A percentile compares a stretch with the other conserved stretches of the same genome.
These are phyloP conservation scores for Globisporangium rhizosaccharum DNA, from an alignment of 352 stramenopile species.

Conservation along the genomic window DNA sequence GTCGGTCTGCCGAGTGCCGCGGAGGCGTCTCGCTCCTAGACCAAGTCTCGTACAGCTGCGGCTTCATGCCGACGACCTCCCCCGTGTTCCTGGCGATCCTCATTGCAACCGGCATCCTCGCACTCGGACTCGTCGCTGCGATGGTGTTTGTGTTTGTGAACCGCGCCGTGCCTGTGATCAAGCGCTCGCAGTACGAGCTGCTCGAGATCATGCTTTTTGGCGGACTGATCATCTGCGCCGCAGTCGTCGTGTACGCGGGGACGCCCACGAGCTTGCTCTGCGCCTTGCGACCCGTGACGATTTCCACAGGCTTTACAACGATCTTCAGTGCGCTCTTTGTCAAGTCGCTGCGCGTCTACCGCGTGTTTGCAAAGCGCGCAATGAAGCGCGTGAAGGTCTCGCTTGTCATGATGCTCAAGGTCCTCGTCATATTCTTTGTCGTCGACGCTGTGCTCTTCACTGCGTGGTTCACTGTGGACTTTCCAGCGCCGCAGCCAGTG, in stretches of 20 bases:
- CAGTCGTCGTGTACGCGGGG: constrained; percentile 19
- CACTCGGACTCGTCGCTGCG: constrained; percentile 3
- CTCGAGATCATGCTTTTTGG: constrained; percentile 23
- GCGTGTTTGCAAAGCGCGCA: constrained; percentile 23
- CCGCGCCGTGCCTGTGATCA: constrained; percentile 27
- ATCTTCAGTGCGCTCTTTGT: constrained; percentile 27
- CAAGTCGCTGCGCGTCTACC: constrained; percentile 35
- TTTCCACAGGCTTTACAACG: constrained; percentile 25
- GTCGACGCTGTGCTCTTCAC: constrained; percentile 25
- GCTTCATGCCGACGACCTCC: constrained; percentile 27
- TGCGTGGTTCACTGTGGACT: constrained; percentile 22
- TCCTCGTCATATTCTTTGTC: constrained; percentile 17
- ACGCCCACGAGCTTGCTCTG: constrained; percentile 16
- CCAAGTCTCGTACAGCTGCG: constrained; percentile 21
- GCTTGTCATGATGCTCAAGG: constrained; percentile 23
- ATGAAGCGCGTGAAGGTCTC: constrained; percentile 27
- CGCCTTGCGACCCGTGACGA: constrained; percentile 14
- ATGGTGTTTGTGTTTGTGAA: constrained; percentile 23
- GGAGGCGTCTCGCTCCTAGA: constrained; percentile 19
- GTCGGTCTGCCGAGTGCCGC: constrained; percentile 29
- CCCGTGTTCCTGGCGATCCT: constrained; percentile 11
- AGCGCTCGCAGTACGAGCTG: constrained; percentile 33
- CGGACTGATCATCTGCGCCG: constrained; percentile 22
- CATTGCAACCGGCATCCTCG: constrained; percentile 17
- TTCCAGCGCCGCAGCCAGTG: constrained; percentile 13